Evolutionary conservation across 306 rosid species (phyloP).

Genomic region (Rubus parviflorus): DNA sequence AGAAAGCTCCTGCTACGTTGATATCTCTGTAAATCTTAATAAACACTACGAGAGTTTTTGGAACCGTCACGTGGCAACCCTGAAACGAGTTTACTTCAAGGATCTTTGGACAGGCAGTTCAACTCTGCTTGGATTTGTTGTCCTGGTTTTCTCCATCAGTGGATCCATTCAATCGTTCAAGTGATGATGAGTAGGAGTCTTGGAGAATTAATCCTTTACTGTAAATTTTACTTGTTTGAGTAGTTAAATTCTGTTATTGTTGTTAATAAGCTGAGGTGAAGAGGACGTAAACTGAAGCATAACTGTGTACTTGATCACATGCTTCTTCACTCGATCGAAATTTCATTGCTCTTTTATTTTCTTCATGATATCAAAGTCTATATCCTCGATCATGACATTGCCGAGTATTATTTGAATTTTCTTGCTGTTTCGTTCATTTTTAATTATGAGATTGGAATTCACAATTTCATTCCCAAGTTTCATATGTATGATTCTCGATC

Average conservation of each 20-base stretch:
- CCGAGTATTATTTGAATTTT: background rate
- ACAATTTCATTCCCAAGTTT: too few relatives aligned
- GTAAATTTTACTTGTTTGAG: too few relatives aligned
- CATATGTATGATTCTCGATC: too few relatives aligned
- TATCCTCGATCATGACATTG: background rate
- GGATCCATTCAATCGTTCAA: background rate
- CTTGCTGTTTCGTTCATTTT: too few relatives aligned
- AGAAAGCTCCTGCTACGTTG: constrained; percentile 26
- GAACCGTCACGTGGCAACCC: constrained; percentile 46
- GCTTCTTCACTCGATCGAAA: background rate
- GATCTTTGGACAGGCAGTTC: constrained; percentile 66
- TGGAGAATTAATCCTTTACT: too few relatives aligned
- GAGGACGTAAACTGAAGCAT: too few relatives aligned
- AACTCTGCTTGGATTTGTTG: constrained; percentile 47
- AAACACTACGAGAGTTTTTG: constrained; percentile 35
- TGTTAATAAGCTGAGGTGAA: too few relatives aligned
- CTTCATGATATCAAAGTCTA: background rate
- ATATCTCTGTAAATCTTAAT: constrained; percentile 20
- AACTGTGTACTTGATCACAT: background rate
- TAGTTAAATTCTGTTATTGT: too few relatives aligned
- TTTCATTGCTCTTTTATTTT: background rate
- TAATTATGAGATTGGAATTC: too few relatives aligned
- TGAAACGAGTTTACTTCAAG: constrained; percentile 48
- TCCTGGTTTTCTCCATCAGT: constrained; percentile 20
- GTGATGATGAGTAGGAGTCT: too few relatives aligned